phyloP scores from a whole-genome alignment of 73 alveolate genomes.

The Tetrahymena borealis region DNA sequence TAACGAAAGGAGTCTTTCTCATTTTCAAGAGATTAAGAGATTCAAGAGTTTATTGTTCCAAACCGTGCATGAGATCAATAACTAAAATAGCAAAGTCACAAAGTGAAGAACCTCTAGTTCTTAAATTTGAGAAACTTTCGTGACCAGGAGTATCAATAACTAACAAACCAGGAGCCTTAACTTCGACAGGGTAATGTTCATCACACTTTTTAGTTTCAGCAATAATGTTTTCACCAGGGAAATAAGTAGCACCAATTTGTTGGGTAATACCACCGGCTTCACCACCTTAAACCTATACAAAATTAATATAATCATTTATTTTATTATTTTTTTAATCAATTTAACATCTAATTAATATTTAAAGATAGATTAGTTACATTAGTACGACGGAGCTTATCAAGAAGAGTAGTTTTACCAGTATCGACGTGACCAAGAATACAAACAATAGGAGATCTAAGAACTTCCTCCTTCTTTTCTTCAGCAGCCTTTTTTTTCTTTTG shows the following conservation, averaged over 20 bases:
- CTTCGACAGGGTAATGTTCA: constrained; percentile 37
- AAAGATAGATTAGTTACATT: constrained; percentile 56
- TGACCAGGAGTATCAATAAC: constrained; percentile 99
- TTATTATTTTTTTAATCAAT: neutral
- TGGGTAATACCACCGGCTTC: constrained; percentile 99
- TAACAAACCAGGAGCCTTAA: constrained; percentile 92
- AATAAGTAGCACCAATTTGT: constrained; percentile 99
- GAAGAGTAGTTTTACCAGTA: constrained; percentile 98
- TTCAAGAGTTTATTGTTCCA: constrained; percentile 95
- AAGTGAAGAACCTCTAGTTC: constrained; percentile 97
- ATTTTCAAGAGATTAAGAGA: constrained; percentile 85
- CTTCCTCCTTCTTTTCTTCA: constrained; percentile 18
- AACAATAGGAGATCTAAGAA: constrained; percentile 83
- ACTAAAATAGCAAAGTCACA: constrained; percentile 98
- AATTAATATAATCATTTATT: neutral
- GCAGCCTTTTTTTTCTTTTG: constrained; percentile 16
- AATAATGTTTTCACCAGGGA: constrained; percentile 84
- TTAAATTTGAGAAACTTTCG: constrained; percentile 97
- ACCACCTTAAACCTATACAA: constrained; percentile 13
- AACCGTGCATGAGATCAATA: constrained; percentile 97
- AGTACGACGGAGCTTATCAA: constrained; percentile 97
- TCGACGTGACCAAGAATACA: constrained; percentile 99
- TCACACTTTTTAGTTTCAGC: constrained; percentile 55
- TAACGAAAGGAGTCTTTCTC: constrained; percentile 94
- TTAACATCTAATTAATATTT: neutral